These are phyloP conservation scores for Candida broadrunensis DNA, from an alignment of 805 yeast species.

Conservation along the genomic window DNA sequence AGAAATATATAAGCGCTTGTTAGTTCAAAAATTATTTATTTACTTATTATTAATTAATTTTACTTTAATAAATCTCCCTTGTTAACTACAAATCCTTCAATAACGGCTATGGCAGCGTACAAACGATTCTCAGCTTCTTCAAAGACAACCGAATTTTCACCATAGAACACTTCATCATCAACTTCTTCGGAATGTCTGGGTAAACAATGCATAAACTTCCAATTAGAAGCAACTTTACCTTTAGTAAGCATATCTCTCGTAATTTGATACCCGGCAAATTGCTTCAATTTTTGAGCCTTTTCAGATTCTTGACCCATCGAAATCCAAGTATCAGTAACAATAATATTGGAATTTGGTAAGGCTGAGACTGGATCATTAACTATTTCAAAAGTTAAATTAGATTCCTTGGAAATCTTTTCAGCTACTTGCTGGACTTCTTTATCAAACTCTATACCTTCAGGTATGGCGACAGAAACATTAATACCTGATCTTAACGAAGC, in stretches of 20 bases:
- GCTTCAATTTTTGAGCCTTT: conserved; percentile 64
- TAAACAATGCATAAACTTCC: conserved; percentile 96
- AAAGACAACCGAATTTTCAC: conserved; percentile 77
- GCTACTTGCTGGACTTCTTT: conserved; percentile 54
- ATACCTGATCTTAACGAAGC: conserved; percentile 87
- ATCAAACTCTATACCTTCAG: conserved; percentile 67
- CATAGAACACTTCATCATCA: conserved; percentile 86
- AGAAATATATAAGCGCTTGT: too few species aligned
- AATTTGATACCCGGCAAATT: conserved; percentile 86
- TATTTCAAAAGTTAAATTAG: conserved; percentile 45
- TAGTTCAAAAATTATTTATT: too few species aligned
- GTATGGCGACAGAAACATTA: conserved; percentile 79
- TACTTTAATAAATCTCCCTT: conserved; percentile 55
- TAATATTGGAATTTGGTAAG: conserved; percentile 66
- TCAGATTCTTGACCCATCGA: conserved; percentile 97
- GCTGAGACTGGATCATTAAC: conserved; percentile 77
- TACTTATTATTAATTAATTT: background rate
- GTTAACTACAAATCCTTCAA: conserved; percentile 85
- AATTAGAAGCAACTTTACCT: conserved; percentile 59
- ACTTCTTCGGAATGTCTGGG: conserved; percentile 97
- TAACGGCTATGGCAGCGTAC: conserved; percentile 92
- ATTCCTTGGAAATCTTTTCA: conserved; percentile 44
- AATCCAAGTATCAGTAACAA: conserved; percentile 95
- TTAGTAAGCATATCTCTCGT: conserved; percentile 56
- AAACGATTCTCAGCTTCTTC: conserved; percentile 95